phyloP scores from a whole-genome alignment of 768 basidiomycete species.

The Russula ochroleuca region DNA sequence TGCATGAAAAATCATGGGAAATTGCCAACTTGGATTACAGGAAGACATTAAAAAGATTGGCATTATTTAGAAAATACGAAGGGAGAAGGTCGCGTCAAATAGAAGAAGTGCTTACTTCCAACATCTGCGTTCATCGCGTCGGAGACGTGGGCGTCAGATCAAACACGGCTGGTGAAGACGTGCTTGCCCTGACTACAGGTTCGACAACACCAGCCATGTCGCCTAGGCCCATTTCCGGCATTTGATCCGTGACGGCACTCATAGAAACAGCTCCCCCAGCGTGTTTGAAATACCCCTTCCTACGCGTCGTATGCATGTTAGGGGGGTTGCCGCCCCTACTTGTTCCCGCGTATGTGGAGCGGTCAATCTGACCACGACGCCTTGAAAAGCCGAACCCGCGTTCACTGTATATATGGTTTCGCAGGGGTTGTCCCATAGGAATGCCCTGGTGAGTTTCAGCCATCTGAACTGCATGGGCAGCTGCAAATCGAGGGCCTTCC shows the following conservation, averaged over 20 bases:
- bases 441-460: not conserved
- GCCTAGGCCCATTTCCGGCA: not conserved
- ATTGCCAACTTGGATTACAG: constrained; percentile 13
- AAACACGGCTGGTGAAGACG: constrained; percentile 25
- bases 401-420: constrained; percentile 7
- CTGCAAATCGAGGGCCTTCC: not conserved
- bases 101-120: not conserved
- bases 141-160: constrained; percentile 15
- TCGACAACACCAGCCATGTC: not conserved
- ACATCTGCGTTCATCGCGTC: not conserved
- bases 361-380: constrained; percentile 17
- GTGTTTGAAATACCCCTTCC: constrained; percentile 17
- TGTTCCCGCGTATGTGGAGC: constrained; percentile 1
- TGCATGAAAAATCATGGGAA: constrained; percentile 15
- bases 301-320: constrained; percentile 12
- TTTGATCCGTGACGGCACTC: constrained; percentile 21
- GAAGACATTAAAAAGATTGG: constrained; percentile 5
- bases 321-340: constrained; percentile 5
- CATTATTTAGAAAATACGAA: constrained; percentile 1
- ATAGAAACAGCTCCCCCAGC: constrained; percentile 22
- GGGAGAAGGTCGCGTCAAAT: not conserved
- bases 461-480: not conserved
- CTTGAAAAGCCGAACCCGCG: constrained; percentile 15
- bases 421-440: constrained; percentile 5
- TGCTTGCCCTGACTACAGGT: constrained; percentile 22